Conservation (phyloP, 1,139 yeast genomes). For the Pichia sp. region DNA sequence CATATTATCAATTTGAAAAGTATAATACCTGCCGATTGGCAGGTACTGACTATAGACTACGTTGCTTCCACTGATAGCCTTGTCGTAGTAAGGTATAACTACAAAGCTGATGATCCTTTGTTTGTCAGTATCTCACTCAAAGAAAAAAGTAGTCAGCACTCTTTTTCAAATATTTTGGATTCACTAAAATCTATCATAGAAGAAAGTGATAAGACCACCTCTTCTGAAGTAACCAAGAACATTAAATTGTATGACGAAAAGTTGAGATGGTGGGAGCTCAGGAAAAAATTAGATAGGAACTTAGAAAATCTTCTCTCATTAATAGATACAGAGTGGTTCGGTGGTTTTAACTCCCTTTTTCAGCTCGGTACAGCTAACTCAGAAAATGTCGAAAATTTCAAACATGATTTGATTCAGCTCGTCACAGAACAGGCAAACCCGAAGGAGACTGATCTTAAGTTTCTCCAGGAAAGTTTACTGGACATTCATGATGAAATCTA, state of each 20-base stretch:
- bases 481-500: slow-evolving; percentile 28
- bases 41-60: slow-evolving; percentile 58
- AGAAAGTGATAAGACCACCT: slow-evolving; percentile 60
- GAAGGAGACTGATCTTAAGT: neutral
- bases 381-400: slow-evolving; percentile 36
- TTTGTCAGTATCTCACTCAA: slow-evolving; percentile 58
- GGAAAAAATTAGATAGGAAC: slow-evolving; percentile 58
- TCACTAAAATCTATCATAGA: slow-evolving; percentile 50
- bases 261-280: slow-evolving; percentile 70
- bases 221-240: slow-evolving; percentile 44
- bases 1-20: neutral
- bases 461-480: slow-evolving; percentile 17
- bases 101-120: slow-evolving; percentile 20
- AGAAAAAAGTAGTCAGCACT: slow-evolving; percentile 38
- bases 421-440: slow-evolving; percentile 22
- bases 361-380: slow-evolving; percentile 32
- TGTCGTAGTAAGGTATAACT: slow-evolving; percentile 32
- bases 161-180: slow-evolving; percentile 44
- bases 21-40: slow-evolving; percentile 48
- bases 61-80: slow-evolving; percentile 57
- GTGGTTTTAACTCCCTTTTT: slow-evolving; percentile 72
- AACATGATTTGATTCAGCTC: slow-evolving; percentile 27
- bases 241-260: slow-evolving; percentile 60
- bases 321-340: slow-evolving; percentile 69
- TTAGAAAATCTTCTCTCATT: slow-evolving; percentile 50